These are phyloP conservation scores for Kodamaea neixiangensis DNA, from an alignment of 805 yeast species.

Conservation along the genomic window DNA sequence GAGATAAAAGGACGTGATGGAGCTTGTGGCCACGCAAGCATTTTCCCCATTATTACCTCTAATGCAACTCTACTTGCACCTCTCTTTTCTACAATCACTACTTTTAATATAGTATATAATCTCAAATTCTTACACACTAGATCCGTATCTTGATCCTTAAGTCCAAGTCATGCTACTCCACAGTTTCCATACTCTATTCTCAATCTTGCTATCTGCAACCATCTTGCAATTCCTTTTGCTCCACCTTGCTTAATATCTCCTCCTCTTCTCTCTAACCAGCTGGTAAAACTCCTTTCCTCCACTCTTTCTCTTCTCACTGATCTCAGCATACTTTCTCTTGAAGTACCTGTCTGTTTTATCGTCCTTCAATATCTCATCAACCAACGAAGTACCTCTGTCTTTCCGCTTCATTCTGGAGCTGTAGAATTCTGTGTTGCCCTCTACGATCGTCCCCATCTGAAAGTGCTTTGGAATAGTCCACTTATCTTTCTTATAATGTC, in stretches of 20 bases:
- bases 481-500: slow-evolving; percentile 87
- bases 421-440: slow-evolving; percentile 78
- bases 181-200: not conserved
- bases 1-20: too few relatives aligned
- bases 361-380: slow-evolving; percentile 81
- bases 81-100: too few relatives aligned
- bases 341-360: slow-evolving; percentile 70
- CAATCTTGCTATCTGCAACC: too few relatives aligned
- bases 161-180: not conserved
- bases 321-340: slow-evolving; percentile 79
- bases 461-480: slow-evolving; percentile 78
- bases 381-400: slow-evolving; percentile 74
- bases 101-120: too few relatives aligned
- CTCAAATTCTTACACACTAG: too few relatives aligned
- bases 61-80: too few relatives aligned
- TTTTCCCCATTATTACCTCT: too few relatives aligned
- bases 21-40: too few relatives aligned
- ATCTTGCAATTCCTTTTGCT: too few relatives aligned
- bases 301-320: slow-evolving; percentile 60
- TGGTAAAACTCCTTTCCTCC: slow-evolving; percentile 73
- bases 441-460: slow-evolving; percentile 86
- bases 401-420: slow-evolving; percentile 65
- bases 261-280: slow-evolving; percentile 61
- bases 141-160: too few relatives aligned
- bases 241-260: slow-evolving; percentile 41